Base-by-base conservation (phyloP, 1,284 basidiomycete genomes). In the Hymenochaete sp. region DNA sequence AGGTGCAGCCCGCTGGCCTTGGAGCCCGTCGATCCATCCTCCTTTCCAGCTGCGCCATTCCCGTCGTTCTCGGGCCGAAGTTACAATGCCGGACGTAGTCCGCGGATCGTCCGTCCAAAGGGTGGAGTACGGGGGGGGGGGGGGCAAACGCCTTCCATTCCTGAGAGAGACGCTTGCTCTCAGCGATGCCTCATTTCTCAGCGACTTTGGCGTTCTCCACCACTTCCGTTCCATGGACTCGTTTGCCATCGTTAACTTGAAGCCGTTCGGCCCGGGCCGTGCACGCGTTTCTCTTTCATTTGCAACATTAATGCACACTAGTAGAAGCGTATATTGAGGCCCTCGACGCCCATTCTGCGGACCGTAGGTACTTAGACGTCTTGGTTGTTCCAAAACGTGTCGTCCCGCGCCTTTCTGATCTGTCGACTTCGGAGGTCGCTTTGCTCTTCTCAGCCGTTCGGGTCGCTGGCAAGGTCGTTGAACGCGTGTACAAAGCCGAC, bases 221-320 rank as follows among this genome's bases (percentile, higher is more conserved):
- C n/a, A n/a, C 65, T 84, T 83, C 59, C 73, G 77, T 31, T 75
- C 78, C 1, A 55, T 76, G 0, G 67, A 83, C 10, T 79, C 83
- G 0, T 83, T 78, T 59, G 92, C 86, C 3, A 83, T 95, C 53
- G 92, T 95, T 38, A 96, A 96, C 61, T 75, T 95, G 52, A 95
- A 92, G 57, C 92, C 93, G 1, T 79, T 96, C 52, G 79, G 93
- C 8, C 90, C 90, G 18, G 92, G 92, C 36, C 91, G 91, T 93
- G 61, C 66, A 89, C 73, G 3, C 14, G 11, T 14, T 16, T 3
- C 8, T 19, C n/a, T n/a, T 8, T 14, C 16, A 2, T 3, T 10
- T n/a, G n/a, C n/a, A 19, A 35, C 32, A 5, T 6, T 35, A 19
- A 16, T 35, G 8, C 32, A 16, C n/a, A n/a, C n/a, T n/a, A n/a